Base-by-base conservation (phyloP, 2,329 filamentous ascomycete species). In the Aspergillus calidoustus region DNA sequence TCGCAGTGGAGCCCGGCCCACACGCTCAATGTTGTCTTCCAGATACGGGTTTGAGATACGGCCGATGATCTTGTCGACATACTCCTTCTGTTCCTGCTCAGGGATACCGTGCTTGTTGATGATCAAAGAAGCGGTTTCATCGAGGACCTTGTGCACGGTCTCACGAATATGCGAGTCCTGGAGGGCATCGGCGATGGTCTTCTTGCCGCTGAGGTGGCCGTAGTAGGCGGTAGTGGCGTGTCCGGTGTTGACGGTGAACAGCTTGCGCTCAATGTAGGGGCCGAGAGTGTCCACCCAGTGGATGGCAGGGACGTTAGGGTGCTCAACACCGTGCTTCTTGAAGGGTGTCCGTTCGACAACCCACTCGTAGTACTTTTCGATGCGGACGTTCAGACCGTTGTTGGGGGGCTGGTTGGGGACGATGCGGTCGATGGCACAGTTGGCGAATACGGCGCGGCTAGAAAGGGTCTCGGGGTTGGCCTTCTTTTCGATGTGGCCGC, bases 311-410 rank as follows among this genome's bases (percentile, higher is more conserved):
- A 99, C 94, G 19, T 86, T 80, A 6, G 93, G 93, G 69, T 87
- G 85, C n/a, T 53, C 38, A n/a, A 62, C 54, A 57, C 84, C 83
- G 64, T 85, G 81, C 66, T 89, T 86, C 66, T 89, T 84, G 79
- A 98, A 97, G 2, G 94, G 94, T 49, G 87, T 90, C 76, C 87
- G 83, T 76, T 99, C 95, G 55, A 99, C 93, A 44, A 95, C 94
- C 95, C 95, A 99, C 83, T 99, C 95, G 82, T 92, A 97, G 85
- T 98, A 99, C 82, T 95, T 95, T 85, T 99, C 95, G 52, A 99
- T 93, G 73, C 90, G 93, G 68, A 99, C 95, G 74, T 97, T 89
- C 49, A 99, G 86, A 59, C 93, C 93, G 25, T 89, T 87, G 71
- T 91, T 82, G 54, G 87, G 81, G 64, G 92, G 89, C 81, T 98